phyloP scores from a whole-genome alignment of 2,329 filamentous ascomycete genomes.

The Monilinia fructigena region DNA sequence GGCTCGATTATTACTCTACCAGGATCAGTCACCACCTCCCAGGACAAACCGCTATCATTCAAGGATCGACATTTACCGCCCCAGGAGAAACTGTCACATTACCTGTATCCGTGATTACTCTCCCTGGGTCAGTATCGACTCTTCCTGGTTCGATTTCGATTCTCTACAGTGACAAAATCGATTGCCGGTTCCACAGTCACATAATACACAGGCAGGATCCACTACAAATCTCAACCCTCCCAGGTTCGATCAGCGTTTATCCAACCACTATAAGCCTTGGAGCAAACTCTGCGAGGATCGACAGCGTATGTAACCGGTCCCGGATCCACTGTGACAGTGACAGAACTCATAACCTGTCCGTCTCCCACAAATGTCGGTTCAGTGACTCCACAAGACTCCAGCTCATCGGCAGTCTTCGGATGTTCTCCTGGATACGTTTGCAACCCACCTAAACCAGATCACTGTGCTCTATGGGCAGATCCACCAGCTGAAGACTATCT shows the following conservation, averaged over 20 bases:
- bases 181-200: constrained; percentile 9
- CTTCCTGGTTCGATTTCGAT: constrained; percentile 19
- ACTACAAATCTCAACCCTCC: constrained; percentile 25
- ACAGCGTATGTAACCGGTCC: constrained; percentile 22
- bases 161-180: constrained; percentile 20
- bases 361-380: constrained; percentile 32
- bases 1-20: constrained; percentile 4
- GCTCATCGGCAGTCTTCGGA: constrained; percentile 43
- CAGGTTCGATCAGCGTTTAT: constrained; percentile 22
- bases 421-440: constrained; percentile 47
- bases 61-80: constrained; percentile 7
- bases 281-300: constrained; percentile 13
- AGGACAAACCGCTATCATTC: background rate
- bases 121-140: constrained; percentile 18
- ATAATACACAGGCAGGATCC: constrained; percentile 21
- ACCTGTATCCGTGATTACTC: background rate
- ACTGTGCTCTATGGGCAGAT: constrained; percentile 45
- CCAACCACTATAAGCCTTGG: constrained; percentile 23
- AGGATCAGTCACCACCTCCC: constrained; percentile 4
- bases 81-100: constrained; percentile 6
- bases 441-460: constrained; percentile 41
- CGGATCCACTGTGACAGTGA: constrained; percentile 27
- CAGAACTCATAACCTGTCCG: constrained; percentile 29
- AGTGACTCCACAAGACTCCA: constrained; percentile 33
- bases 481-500: constrained; percentile 43